phyloP scores from a whole-genome alignment of 495 filamentous ascomycete species.

The Penicillium egyptiacum region DNA sequence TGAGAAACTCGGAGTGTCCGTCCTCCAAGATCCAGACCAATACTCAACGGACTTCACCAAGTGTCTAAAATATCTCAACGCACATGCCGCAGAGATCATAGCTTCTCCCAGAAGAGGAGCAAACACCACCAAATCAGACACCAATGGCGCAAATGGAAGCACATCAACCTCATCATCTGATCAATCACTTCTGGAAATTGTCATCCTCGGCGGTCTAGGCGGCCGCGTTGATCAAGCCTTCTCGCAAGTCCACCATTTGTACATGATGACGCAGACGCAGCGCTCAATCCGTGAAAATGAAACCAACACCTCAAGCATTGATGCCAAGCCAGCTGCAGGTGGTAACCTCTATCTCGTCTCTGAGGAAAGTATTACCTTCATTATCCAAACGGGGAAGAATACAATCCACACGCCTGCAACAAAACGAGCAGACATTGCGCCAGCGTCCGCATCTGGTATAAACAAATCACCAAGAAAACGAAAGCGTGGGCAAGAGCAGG shows the following conservation, averaged over 20 bases:
- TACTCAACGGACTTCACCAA: constrained; percentile 84
- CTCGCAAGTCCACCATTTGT: constrained; percentile 79
- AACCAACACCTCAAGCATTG: not conserved
- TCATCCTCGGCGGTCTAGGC: constrained; percentile 79
- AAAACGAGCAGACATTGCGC: constrained; percentile 19
- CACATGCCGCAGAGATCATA: constrained; percentile 31
- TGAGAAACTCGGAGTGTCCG: constrained; percentile 45
- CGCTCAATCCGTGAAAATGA: constrained; percentile 17
- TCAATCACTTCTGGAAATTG: constrained; percentile 45
- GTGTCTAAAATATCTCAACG: constrained; percentile 63
- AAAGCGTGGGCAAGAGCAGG: constrained; percentile 6
- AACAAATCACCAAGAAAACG: constrained; percentile 10
- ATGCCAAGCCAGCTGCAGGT: constrained; percentile 6
- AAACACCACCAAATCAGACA: constrained; percentile 7
- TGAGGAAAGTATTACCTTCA: constrained; percentile 74
- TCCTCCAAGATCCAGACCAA: constrained; percentile 72
- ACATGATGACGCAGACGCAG: constrained; percentile 40
- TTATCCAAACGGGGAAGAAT: constrained; percentile 68
- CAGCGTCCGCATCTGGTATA: not conserved
- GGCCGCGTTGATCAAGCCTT: constrained; percentile 92
- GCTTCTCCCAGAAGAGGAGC: constrained; percentile 16
- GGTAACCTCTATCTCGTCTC: constrained; percentile 69
- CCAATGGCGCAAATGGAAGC: not conserved
- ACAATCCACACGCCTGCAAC: constrained; percentile 61
- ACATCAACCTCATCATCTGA: not conserved